These are phyloP conservation scores for Piedraia hortae DNA, from an alignment of 2,329 filamentous ascomycete species.

Conservation along the genomic window DNA sequence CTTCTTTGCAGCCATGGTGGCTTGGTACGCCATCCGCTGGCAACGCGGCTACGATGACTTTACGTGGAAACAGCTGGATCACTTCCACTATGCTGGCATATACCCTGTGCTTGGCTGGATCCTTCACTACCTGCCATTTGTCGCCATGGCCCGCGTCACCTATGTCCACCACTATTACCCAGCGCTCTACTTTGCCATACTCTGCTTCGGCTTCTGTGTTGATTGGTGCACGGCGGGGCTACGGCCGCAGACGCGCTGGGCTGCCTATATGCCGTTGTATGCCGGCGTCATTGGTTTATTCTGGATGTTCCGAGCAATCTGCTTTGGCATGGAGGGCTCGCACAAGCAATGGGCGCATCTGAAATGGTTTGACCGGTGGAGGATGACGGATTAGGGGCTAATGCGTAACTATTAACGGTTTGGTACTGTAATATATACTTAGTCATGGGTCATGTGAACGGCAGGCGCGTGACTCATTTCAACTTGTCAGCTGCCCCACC, in stretches of 20 bases:
- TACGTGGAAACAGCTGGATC: conserved; percentile 53
- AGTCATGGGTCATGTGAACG: no score
- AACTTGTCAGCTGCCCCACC: no score
- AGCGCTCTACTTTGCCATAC: conserved; percentile 86
- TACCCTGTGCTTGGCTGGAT: conserved; percentile 89
- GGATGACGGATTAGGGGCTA: conserved; percentile 33
- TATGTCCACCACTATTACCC: conserved; percentile 99
- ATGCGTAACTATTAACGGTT: no score
- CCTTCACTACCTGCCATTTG: conserved; percentile 83
- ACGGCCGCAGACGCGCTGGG: conserved; percentile 33
- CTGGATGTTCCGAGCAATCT: conserved; percentile 72
- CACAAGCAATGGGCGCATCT: conserved; percentile 70
- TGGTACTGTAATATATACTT: no score
- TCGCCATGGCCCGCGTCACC: conserved; percentile 93
- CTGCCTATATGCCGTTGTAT: conserved; percentile 51
- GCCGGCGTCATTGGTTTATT: conserved; percentile 52
- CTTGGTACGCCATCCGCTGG: conserved; percentile 81
- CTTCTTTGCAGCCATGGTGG: conserved; percentile 40
- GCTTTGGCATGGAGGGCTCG: conserved; percentile 78
- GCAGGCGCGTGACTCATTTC: no score
- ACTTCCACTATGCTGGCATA: conserved; percentile 76
- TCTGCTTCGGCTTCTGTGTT: conserved; percentile 62
- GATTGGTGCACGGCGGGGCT: conserved; percentile 57
- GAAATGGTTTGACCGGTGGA: conserved; percentile 82
- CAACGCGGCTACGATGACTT: conserved; percentile 82